phyloP scores from a whole-genome alignment of 2,329 filamentous ascomycete species.

The Pestalotiopsis sp. region DNA sequence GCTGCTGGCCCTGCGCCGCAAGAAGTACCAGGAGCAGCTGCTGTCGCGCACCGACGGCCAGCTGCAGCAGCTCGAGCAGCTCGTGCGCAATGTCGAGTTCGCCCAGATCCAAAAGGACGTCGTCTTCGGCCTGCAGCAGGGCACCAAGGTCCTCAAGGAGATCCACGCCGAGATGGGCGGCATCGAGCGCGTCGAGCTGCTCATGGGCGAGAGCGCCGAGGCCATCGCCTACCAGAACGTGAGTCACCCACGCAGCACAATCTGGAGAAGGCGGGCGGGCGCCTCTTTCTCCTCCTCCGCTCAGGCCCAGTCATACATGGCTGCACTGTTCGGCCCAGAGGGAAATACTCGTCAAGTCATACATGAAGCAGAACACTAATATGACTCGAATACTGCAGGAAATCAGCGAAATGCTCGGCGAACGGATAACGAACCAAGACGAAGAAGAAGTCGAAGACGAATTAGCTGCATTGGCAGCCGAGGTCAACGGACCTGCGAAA shows the following conservation, averaged over 20 bases:
- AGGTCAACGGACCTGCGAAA: slow-evolving; percentile 40
- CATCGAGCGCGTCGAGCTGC: slow-evolving; percentile 88
- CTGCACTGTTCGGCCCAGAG: no score
- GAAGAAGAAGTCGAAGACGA: slow-evolving; percentile 99
- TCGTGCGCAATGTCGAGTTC: slow-evolving; percentile 91
- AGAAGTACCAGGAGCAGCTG: slow-evolving; percentile 95
- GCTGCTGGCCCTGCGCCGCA: slow-evolving; percentile 84
- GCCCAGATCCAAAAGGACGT: slow-evolving; percentile 97
- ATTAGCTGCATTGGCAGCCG: slow-evolving; percentile 76
- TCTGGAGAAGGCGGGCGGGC: slow-evolving; percentile 13
- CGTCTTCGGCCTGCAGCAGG: slow-evolving; percentile 88
- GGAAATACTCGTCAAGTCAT: no score
- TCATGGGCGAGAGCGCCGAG: slow-evolving; percentile 91
- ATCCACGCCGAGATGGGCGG: slow-evolving; percentile 97
- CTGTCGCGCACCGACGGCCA: slow-evolving; percentile 89
- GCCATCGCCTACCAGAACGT: slow-evolving; percentile 91
- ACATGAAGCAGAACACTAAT: not conserved
- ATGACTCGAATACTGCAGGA: slow-evolving; percentile 60
- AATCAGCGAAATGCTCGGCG: slow-evolving; percentile 87
- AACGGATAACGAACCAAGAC: slow-evolving; percentile 88
- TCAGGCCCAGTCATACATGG: no score
- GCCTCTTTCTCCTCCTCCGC: not conserved
- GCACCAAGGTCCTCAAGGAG: slow-evolving; percentile 84
- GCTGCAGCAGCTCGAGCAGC: slow-evolving; percentile 88
- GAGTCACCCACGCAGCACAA: slow-evolving; percentile 26